Evolutionary conservation across 2,329 filamentous ascomycete species (phyloP), one percentile per base, ranked within the genome.

Genomic region (Nigrospora oryzae): DNA sequence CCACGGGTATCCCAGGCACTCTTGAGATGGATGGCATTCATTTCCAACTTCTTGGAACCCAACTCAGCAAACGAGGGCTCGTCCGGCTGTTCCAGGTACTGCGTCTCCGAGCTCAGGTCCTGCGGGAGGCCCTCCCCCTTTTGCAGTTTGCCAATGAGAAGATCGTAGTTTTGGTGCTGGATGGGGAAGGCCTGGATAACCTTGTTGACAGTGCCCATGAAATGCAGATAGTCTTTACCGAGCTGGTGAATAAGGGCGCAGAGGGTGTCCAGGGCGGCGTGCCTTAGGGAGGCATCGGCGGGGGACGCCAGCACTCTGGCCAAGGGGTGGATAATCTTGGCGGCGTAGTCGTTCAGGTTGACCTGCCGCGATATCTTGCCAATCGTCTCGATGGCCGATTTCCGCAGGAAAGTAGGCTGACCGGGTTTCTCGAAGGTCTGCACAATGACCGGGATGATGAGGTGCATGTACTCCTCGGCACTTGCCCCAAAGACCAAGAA

Each of bases 381-480:
- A 48, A 98, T 83, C 0, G 89, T 95, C 57, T 98, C 94, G 53
- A 98, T 97, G 0, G 91, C 91, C 19, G 83, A 82, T 63, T 89
- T 94, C 43, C 89, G 79, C 40, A 96, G 80, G 47, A 84, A 84
- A 1, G 79, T 71, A 8, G 89, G 89, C 51, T 94, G 87, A 11
- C 85, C 83, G 31, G 85, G 79, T 58, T 89, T 94, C 62, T 98
- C 91, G 58, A 98, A 97, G 40, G 95, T 86, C 38, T 86, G 83
- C 10, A 98, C 90, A 57, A 98, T 89, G 33, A 95, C 89, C 0
- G 93, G 93, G 42, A 98, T 88, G 53, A 99, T 97, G 43, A 98
- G 74, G 62, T 98, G 93, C 93, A 98, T 98, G 63, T 98, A 98
- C 62, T 98, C 93, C 62, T 98, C 93, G 11, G 86, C 87, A 58